Evolutionary conservation across 495 filamentous ascomycete genomes (phyloP).

Genomic region (Pyrenula aspistea): DNA sequence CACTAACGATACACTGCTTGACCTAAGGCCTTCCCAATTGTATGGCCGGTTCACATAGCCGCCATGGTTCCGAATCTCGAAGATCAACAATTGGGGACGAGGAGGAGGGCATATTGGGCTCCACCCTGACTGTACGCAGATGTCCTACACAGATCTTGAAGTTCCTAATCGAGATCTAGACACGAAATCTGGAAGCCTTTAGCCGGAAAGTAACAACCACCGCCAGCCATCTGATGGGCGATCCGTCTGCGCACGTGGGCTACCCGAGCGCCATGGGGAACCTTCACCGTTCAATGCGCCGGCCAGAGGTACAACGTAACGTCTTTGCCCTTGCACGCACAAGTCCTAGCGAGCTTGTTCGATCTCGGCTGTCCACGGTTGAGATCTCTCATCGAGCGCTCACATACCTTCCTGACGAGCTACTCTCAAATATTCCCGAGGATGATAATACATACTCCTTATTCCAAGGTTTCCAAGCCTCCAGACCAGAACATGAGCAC

Average conservation of each 20-base stretch:
- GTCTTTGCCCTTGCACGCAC: conserved; percentile 83
- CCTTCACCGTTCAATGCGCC: conserved; percentile 75
- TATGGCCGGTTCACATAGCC: conserved; percentile 2
- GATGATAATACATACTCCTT: conserved; percentile 76
- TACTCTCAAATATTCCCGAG: conserved; percentile 79
- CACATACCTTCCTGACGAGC: conserved; percentile 79
- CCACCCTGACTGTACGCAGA: conserved; percentile 35
- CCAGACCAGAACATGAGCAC: conserved; percentile 59
- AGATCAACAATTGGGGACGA: conserved; percentile 16
- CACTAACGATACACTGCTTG: too few relatives aligned
- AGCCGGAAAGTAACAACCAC: conserved; percentile 90
- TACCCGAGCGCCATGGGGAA: conserved; percentile 83
- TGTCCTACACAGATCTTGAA: neutral
- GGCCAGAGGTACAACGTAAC: conserved; percentile 71
- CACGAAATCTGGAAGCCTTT: conserved; percentile 84
- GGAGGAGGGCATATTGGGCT: conserved; percentile 36
- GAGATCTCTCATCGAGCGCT: conserved; percentile 95
- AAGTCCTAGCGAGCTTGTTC: conserved; percentile 80
- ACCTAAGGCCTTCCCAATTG: neutral
- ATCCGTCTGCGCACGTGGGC: conserved; percentile 44
- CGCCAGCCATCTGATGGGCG: conserved; percentile 75
- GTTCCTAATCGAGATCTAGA: conserved; percentile 31
- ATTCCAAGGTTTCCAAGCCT: conserved; percentile 93
- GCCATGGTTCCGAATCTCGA: conserved; percentile 10
- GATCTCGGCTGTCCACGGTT: conserved; percentile 76